A percentile compares a stretch with the other conserved stretches of the same genome.
Evolutionary conservation across 1,284 basidiomycete genomes (phyloP).

Genomic region (Coniferiporia sulphurascens): DNA sequence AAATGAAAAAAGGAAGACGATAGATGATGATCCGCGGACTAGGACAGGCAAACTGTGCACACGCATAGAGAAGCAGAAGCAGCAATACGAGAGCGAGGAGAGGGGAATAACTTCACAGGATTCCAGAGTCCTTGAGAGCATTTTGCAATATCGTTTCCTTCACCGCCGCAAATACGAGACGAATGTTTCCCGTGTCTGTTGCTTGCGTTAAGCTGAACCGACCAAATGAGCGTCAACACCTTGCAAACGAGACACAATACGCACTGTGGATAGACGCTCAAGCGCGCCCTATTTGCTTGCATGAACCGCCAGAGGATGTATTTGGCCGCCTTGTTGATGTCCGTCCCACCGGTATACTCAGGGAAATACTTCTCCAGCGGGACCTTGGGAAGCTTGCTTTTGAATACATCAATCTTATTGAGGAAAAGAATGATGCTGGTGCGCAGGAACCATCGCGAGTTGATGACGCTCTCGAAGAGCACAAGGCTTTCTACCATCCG

Average conservation of each 20-base stretch:
- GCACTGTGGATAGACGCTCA: slow-evolving; percentile 92
- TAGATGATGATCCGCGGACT: background rate
- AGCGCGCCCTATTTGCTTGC: slow-evolving; percentile 84
- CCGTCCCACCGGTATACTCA: slow-evolving; percentile 90
- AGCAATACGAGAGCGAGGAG: slow-evolving; percentile 1
- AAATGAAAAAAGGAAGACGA: background rate
- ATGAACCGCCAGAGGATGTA: slow-evolving; percentile 98
- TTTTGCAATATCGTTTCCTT: slow-evolving; percentile 97
- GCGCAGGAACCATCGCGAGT: slow-evolving; percentile 94
- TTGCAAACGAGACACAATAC: slow-evolving; percentile 29
- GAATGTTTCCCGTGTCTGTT: slow-evolving; percentile 77
- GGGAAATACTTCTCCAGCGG: slow-evolving; percentile 90
- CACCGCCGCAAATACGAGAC: slow-evolving; percentile 92
- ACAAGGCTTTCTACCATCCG: slow-evolving; percentile 93
- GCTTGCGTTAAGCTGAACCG: slow-evolving; percentile 66
- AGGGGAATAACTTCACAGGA: slow-evolving; percentile 38
- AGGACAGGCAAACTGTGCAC: background rate
- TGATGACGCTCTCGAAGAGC: slow-evolving; percentile 94
- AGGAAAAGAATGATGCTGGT: slow-evolving; percentile 92
- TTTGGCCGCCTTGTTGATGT: slow-evolving; percentile 97
- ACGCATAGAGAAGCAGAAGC: background rate
- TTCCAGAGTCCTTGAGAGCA: slow-evolving; percentile 79
- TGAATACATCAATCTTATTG: slow-evolving; percentile 97
- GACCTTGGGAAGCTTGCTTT: slow-evolving; percentile 85
- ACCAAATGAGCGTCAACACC: slow-evolving; percentile 3